Evolutionary conservation across 495 filamentous ascomycete species (phyloP).

Genomic region (Penicillium manginii): DNA sequence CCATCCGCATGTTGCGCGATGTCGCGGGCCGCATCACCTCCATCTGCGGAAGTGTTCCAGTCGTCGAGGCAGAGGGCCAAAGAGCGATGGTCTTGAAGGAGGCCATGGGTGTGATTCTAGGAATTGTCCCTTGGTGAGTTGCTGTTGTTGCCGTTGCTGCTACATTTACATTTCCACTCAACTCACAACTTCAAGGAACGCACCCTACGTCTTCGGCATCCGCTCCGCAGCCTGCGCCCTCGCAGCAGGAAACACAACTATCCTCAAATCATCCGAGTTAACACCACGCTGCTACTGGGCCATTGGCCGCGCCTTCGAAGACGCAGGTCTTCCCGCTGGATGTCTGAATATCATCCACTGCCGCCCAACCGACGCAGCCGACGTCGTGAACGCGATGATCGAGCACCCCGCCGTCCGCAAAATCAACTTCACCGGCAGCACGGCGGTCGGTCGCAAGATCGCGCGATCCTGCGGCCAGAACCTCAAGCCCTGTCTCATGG

Average conservation of each 20-base stretch:
- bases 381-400: slow-evolving; percentile 59
- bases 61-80: slow-evolving; percentile 54
- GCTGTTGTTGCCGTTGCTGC: too few relatives aligned
- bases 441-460: slow-evolving; percentile 59
- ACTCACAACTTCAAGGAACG: slow-evolving; percentile 51
- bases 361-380: slow-evolving; percentile 55
- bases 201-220: slow-evolving; percentile 67
- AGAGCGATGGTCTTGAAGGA: slow-evolving; percentile 74
- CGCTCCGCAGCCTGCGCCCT: slow-evolving; percentile 74
- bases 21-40: slow-evolving; percentile 67
- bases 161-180: not conserved
- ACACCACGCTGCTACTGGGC: slow-evolving; percentile 75
- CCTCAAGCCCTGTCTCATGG: slow-evolving; percentile 64
- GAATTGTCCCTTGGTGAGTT: slow-evolving; percentile 79
- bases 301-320: slow-evolving; percentile 66
- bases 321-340: slow-evolving; percentile 69
- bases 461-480: slow-evolving; percentile 54
- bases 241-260: slow-evolving; percentile 78
- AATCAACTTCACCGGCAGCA: slow-evolving; percentile 65
- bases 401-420: slow-evolving; percentile 61
- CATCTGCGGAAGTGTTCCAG: slow-evolving; percentile 67
- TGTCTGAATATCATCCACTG: slow-evolving; percentile 58
- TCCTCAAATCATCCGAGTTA: slow-evolving; percentile 76
- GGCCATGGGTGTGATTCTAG: slow-evolving; percentile 79
- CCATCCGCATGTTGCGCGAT: slow-evolving; percentile 67